These are phyloP conservation scores for Fomes fomentarius DNA, from an alignment of 1,284 basidiomycete genomes.

Conservation along the genomic window DNA sequence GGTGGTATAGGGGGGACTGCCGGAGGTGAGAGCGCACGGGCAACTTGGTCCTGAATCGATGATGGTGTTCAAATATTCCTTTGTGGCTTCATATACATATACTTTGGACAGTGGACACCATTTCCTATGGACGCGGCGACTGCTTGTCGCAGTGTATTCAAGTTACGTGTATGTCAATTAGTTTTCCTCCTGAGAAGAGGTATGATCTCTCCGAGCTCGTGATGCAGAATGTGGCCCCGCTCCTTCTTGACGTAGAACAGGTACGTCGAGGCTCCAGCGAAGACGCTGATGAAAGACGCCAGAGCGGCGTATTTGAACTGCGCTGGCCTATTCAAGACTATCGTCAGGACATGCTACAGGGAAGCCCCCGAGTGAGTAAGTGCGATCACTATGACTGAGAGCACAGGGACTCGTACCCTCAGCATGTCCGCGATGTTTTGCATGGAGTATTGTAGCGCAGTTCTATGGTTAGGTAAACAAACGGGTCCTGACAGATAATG, in stretches of 20 bases:
- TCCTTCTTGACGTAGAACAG: slow-evolving; percentile 31
- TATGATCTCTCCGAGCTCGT: slow-evolving; percentile 21
- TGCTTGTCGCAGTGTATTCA: no score
- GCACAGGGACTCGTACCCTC: slow-evolving; percentile 12
- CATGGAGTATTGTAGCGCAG: slow-evolving; percentile 30
- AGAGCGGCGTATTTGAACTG: slow-evolving; percentile 36
- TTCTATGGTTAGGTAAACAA: slow-evolving; percentile 7
- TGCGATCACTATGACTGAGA: not conserved
- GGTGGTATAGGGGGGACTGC: no score
- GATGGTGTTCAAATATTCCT: no score
- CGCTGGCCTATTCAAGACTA: slow-evolving; percentile 31
- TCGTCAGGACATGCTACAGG: slow-evolving; percentile 31
- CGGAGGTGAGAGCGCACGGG: no score
- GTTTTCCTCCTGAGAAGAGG: slow-evolving; percentile 21
- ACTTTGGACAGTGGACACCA: no score
- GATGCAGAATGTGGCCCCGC: slow-evolving; percentile 33
- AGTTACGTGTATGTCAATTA: no score
- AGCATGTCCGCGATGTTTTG: slow-evolving; percentile 34
- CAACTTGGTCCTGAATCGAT: no score
- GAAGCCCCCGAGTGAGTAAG: not conserved
- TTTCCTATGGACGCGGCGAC: no score
- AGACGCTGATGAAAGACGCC: slow-evolving; percentile 32
- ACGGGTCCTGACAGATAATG: no score
- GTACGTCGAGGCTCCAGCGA: slow-evolving; percentile 30
- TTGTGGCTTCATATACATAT: no score